Conservation (phyloP, 2,329 filamentous ascomycete species). For the Simplicillium aogashimaense region DNA sequence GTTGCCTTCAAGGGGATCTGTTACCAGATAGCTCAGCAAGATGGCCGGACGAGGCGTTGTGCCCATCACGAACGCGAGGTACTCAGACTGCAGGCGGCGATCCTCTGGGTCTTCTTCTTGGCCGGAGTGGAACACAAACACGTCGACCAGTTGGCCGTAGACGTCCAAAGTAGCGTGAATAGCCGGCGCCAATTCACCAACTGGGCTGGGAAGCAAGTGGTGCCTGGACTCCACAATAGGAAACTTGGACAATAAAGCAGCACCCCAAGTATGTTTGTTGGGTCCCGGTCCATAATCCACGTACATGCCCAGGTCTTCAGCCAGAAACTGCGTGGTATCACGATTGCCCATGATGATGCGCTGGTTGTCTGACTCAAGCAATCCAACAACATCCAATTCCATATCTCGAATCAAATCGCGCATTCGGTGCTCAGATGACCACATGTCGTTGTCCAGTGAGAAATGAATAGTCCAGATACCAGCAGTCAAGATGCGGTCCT, state of each 20-base stretch:
- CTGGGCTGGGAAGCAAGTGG: conserved; percentile 85
- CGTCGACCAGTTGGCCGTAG: conserved; percentile 81
- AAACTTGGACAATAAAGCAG: conserved; percentile 89
- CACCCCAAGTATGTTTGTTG: conserved; percentile 98
- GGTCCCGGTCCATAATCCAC: conserved; percentile 94
- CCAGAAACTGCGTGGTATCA: conserved; percentile 88
- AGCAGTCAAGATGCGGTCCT: conserved; percentile 80
- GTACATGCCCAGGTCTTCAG: conserved; percentile 97
- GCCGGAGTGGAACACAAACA: conserved; percentile 97
- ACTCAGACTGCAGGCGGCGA: conserved; percentile 74
- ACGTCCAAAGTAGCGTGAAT: conserved; percentile 95
- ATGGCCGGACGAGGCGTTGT: conserved; percentile 70
- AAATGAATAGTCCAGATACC: conserved; percentile 99
- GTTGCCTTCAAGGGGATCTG: conserved; percentile 81
- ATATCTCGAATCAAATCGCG: conserved; percentile 82
- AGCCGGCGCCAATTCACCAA: conserved; percentile 88
- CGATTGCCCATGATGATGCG: conserved; percentile 99
- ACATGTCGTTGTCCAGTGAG: conserved; percentile 96
- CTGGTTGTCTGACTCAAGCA: conserved; percentile 87
- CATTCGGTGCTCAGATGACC: conserved; percentile 92
- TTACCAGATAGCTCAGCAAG: conserved; percentile 85
- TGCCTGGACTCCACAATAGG: conserved; percentile 96
- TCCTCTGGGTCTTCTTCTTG: conserved; percentile 96
- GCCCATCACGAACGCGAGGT: conserved; percentile 82
- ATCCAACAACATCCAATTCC: conserved; percentile 95